A percentile compares a stretch with the other conserved stretches of the same genome.
Conservation (phyloP, 306 rosid species). For the Acacia confusa region DNA sequence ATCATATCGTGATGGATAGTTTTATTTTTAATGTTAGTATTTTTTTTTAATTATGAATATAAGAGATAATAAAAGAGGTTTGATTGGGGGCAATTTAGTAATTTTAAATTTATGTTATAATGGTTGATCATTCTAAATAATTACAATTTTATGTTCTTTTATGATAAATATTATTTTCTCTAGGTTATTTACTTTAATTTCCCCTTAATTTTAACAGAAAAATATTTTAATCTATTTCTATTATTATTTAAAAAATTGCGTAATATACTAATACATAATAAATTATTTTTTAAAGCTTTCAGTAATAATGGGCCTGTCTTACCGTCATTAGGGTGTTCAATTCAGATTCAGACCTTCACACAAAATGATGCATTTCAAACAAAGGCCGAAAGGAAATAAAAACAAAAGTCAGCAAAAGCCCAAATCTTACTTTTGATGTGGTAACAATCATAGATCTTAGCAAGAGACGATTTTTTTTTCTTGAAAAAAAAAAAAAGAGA, state of each 20-base stretch:
- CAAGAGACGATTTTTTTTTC: background rate
- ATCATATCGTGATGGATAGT: no score
- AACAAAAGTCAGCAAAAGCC: background rate
- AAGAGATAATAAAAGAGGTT: no score
- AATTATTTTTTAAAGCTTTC: background rate
- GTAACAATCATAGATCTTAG: background rate
- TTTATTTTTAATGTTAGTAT: no score
- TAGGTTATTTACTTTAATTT: no score
- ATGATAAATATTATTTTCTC: no score
- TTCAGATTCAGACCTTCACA: background rate
- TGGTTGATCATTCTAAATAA: no score
- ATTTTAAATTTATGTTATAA: no score
- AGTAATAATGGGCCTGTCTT: background rate
- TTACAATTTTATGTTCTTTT: no score
- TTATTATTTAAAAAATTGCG: background rate
- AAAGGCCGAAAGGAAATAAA: background rate
- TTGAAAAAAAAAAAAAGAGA: background rate
- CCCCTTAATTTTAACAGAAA: no score
- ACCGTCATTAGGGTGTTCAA: background rate
- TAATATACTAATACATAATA: background rate
- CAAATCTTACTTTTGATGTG: background rate
- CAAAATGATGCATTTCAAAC: background rate
- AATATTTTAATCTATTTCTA: no score
- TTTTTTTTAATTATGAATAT: no score
- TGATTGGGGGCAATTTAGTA: no score